phyloP scores from a whole-genome alignment of 2,329 filamentous ascomycete genomes.

The Cordyceps cicadae region DNA sequence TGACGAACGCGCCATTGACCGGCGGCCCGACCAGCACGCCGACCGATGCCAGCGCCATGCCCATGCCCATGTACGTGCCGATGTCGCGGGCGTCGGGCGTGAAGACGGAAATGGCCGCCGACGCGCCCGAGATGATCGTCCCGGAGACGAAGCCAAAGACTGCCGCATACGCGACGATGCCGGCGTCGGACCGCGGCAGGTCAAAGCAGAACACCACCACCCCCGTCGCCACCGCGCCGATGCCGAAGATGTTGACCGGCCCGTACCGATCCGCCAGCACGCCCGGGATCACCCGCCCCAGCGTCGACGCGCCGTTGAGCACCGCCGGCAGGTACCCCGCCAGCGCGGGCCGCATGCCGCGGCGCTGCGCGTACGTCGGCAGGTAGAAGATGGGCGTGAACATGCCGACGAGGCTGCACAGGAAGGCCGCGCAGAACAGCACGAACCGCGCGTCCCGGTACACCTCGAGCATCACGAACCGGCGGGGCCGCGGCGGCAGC shows the following conservation, averaged over 20 bases:
- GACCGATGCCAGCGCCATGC: constrained; percentile 34
- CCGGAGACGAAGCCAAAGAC: constrained; percentile 27
- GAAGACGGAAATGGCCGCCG: constrained; percentile 44
- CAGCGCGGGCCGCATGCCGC: constrained; percentile 16
- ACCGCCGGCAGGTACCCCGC: constrained; percentile 71
- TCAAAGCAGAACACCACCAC: constrained; percentile 8
- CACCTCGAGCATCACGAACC: constrained; percentile 18
- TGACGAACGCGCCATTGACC: constrained; percentile 27
- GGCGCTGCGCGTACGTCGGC: constrained; percentile 56
- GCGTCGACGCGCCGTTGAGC: constrained; percentile 68
- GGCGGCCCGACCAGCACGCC: constrained; percentile 35
- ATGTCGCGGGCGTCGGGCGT: constrained; percentile 44
- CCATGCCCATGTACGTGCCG: constrained; percentile 49
- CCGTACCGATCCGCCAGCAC: constrained; percentile 68
- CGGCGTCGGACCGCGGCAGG: constrained; percentile 15
- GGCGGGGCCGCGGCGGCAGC: constrained; percentile 29
- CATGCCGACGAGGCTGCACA: constrained; percentile 51
- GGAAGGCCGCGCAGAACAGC: constrained; percentile 51
- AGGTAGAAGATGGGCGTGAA: constrained; percentile 73
- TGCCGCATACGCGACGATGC: constrained; percentile 23
- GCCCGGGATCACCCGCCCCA: constrained; percentile 71
- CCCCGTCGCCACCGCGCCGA: constrained; percentile 26
- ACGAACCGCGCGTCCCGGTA: constrained; percentile 23
- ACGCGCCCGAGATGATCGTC: constrained; percentile 31
- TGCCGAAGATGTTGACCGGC: constrained; percentile 72